phyloP scores from a whole-genome alignment of 352 stramenopile species.

The Saprolegnia parasitica region DNA sequence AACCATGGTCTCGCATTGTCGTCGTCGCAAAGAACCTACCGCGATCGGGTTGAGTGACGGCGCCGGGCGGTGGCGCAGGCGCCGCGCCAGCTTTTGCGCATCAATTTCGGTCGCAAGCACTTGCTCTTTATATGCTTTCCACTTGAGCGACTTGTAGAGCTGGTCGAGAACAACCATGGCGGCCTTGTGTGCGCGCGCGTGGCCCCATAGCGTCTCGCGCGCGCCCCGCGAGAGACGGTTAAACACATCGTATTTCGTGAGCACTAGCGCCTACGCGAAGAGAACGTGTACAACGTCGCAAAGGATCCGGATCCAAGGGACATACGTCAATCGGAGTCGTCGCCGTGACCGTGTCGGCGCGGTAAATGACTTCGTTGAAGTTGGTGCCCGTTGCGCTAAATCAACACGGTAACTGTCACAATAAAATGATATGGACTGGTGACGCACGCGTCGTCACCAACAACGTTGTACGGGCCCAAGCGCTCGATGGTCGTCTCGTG shows the following conservation, averaged over 20 bases:
- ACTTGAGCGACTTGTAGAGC: constrained; percentile 65
- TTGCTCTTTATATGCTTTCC: constrained; percentile 52
- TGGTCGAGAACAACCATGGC: constrained; percentile 64
- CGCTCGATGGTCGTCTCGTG: constrained; percentile 55
- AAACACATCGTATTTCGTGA: constrained; percentile 79
- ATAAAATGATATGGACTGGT: neutral
- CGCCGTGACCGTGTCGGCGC: constrained; percentile 56
- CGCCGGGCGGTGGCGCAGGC: neutral
- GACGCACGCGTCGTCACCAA: constrained; percentile 72
- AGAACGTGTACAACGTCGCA: neutral
- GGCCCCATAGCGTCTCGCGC: constrained; percentile 48
- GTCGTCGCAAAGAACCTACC: too few relatives aligned
- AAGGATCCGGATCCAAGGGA: too few relatives aligned
- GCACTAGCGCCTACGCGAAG: constrained; percentile 37
- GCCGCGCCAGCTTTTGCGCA: constrained; percentile 36
- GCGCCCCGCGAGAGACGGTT: constrained; percentile 54
- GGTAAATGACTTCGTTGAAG: constrained; percentile 64
- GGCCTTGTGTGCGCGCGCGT: constrained; percentile 41
- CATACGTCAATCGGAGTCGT: constrained; percentile 56
- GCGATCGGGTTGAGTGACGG: neutral
- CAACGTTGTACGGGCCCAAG: constrained; percentile 50
- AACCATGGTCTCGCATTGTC: neutral
- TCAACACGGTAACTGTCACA: neutral
- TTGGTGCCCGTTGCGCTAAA: constrained; percentile 48
- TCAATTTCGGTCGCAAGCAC: constrained; percentile 47